Evolutionary conservation across 2,329 filamentous ascomycete genomes (phyloP).

Genomic region (Simplicillium sp.): DNA sequence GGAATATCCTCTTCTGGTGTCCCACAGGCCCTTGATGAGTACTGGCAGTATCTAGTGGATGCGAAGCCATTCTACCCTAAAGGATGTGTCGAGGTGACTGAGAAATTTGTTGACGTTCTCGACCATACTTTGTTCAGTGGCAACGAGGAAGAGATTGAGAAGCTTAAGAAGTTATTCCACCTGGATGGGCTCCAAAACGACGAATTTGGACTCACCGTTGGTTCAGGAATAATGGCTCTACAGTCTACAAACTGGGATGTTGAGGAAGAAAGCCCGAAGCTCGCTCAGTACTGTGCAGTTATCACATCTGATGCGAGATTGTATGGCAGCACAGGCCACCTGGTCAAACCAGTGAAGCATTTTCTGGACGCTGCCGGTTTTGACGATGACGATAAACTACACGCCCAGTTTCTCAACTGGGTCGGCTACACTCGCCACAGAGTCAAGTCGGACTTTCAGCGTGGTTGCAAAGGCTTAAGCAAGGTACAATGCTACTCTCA

Average conservation of each 20-base stretch:
- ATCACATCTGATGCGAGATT: slow-evolving; percentile 30
- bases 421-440: slow-evolving; percentile 31
- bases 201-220: slow-evolving; percentile 33
- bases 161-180: slow-evolving; percentile 33
- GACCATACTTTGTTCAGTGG: slow-evolving; percentile 40
- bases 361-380: slow-evolving; percentile 33
- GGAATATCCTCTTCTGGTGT: slow-evolving; percentile 76
- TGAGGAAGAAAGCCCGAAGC: slow-evolving; percentile 25
- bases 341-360: slow-evolving; percentile 22
- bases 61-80: slow-evolving; percentile 38
- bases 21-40: slow-evolving; percentile 68
- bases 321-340: slow-evolving; percentile 28
- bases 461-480: slow-evolving; percentile 11
- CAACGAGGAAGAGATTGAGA: slow-evolving; percentile 17
- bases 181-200: slow-evolving; percentile 16
- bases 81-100: slow-evolving; percentile 55
- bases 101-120: slow-evolving; percentile 42
- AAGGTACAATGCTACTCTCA: slow-evolving; percentile 20
- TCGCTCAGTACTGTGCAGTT: slow-evolving; percentile 38
- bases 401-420: slow-evolving; percentile 41
- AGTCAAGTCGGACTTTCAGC: slow-evolving; percentile 16
- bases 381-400: slow-evolving; percentile 20
- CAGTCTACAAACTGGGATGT: slow-evolving; percentile 47
- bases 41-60: slow-evolving; percentile 53
- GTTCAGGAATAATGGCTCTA: slow-evolving; percentile 29